A percentile compares a stretch with the other conserved stretches of the same genome.
Conservation (phyloP, 805 yeast species). For the Candida sphagnicola region DNA sequence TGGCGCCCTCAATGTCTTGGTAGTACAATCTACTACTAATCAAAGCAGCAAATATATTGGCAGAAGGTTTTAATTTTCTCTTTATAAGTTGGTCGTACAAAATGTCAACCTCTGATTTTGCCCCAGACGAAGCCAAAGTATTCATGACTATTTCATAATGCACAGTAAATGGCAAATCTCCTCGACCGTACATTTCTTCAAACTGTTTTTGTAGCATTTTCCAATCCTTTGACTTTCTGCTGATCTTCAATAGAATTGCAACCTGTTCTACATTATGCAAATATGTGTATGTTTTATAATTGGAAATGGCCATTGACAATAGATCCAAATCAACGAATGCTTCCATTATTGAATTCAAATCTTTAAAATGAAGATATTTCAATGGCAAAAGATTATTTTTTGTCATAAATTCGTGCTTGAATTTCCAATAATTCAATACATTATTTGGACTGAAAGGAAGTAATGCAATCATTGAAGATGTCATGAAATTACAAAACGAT, state of each 20-base stretch:
- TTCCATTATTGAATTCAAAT: slow-evolving; percentile 28
- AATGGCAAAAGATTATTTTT: neutral
- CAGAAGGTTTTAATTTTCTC: slow-evolving; percentile 46
- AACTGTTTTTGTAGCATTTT: slow-evolving; percentile 50
- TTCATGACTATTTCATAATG: slow-evolving; percentile 63
- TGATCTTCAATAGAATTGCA: slow-evolving; percentile 44
- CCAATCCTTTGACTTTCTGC: slow-evolving; percentile 50
- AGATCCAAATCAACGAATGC: slow-evolving; percentile 20
- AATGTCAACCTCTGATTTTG: slow-evolving; percentile 42
- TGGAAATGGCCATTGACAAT: slow-evolving; percentile 16
- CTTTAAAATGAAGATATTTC: slow-evolving; percentile 11
- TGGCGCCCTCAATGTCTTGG: slow-evolving; percentile 31
- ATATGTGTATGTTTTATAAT: slow-evolving; percentile 33
- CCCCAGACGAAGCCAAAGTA: slow-evolving; percentile 51
- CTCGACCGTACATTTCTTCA: slow-evolving; percentile 52
- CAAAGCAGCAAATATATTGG: slow-evolving; percentile 41
- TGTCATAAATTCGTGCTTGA: slow-evolving; percentile 10
- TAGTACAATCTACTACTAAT: slow-evolving; percentile 26
- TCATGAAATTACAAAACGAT: slow-evolving; percentile 13
- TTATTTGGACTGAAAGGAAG: slow-evolving; percentile 12
- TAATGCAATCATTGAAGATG: slow-evolving; percentile 14
- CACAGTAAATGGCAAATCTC: slow-evolving; percentile 45
- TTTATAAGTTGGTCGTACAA: slow-evolving; percentile 46
- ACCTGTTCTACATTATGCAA: slow-evolving; percentile 47
- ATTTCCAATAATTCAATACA: slow-evolving; percentile 18